phyloP scores from a whole-genome alignment of 805 yeast genomes.

The Diddensiella caesifluorescens region DNA sequence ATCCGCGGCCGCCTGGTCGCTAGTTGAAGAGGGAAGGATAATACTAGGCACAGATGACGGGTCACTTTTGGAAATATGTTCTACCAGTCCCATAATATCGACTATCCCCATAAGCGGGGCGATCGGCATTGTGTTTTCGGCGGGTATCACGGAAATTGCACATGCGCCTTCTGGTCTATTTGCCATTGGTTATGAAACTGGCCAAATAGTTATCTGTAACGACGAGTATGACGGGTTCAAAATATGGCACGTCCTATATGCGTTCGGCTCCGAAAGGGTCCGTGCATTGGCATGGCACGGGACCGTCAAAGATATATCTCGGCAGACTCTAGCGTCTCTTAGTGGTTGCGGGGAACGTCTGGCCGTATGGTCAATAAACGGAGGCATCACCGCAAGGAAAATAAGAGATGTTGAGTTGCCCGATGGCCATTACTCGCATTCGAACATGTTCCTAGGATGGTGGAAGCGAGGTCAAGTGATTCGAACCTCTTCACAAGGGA shows the following conservation, averaged over 20 bases:
- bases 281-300: constrained; percentile 3
- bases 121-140: background rate
- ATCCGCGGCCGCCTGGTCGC: background rate
- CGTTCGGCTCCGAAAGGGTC: background rate
- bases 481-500: background rate
- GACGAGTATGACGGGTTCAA: constrained; percentile 1
- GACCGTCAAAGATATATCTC: constrained; percentile 1
- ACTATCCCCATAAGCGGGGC: background rate
- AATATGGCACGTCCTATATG: constrained; percentile 1
- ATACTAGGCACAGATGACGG: background rate
- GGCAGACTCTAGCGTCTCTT: constrained; percentile 3
- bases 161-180: background rate
- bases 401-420: constrained; percentile 4
- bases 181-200: constrained; percentile 5
- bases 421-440: background rate
- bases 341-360: background rate
- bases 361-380: constrained; percentile 4
- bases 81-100: background rate
- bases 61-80: background rate
- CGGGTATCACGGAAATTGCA: constrained; percentile 3
- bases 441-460: constrained; percentile 1
- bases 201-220: constrained; percentile 1
- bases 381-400: background rate
- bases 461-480: background rate
- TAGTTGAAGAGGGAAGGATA: constrained; percentile 1